Evolutionary conservation across 805 yeast species (phyloP).

Genomic region (Yamadazyma philogaea): DNA sequence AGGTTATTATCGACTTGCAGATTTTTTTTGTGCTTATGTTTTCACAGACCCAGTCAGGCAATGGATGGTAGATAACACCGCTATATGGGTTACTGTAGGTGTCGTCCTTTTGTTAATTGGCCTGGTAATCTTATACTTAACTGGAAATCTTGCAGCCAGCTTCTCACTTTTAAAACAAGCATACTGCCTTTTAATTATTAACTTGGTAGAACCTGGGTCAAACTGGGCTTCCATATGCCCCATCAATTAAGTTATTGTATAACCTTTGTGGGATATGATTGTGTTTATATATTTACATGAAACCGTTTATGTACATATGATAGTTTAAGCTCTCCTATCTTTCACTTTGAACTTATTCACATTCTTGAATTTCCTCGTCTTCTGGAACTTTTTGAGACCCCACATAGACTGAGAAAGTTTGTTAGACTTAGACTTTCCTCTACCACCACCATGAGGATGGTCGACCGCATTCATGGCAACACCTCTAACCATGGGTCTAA

Average conservation of each 20-base stretch:
- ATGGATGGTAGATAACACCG: conserved; percentile 9
- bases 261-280: neutral
- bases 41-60: conserved; percentile 16
- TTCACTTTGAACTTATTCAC: conserved; percentile 80
- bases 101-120: conserved; percentile 9
- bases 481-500: conserved; percentile 95
- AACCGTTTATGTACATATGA: conserved; percentile 8
- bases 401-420: conserved; percentile 92
- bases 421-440: conserved; percentile 98
- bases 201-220: neutral
- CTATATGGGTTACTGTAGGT: neutral
- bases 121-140: conserved; percentile 13
- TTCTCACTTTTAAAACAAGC: neutral
- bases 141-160: conserved; percentile 14
- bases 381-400: conserved; percentile 94
- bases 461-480: conserved; percentile 96
- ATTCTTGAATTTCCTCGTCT: conserved; percentile 89
- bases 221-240: conserved; percentile 3
- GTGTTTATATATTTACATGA: conserved; percentile 12
- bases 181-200: conserved; percentile 1
- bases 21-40: conserved; percentile 15
- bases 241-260: neutral
- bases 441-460: conserved; percentile 99
- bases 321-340: conserved; percentile 53
- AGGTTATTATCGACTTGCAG: neutral